Conservation (phyloP, 2,329 filamentous ascomycete genomes). For the Geosmithia flava region DNA sequence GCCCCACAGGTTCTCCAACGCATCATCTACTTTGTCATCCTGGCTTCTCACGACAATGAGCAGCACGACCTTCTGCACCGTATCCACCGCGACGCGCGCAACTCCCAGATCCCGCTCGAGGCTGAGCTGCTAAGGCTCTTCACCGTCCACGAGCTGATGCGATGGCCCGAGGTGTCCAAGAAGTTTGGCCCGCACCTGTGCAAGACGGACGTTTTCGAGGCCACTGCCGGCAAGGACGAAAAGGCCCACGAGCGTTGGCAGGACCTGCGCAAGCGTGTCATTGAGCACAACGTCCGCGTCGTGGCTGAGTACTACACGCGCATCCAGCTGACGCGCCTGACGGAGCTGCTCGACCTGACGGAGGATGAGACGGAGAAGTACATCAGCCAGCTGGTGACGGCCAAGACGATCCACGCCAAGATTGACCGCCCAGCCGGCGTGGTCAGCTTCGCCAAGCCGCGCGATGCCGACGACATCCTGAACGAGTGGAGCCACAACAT, state of each 20-base stretch:
- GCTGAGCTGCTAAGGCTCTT: conserved; percentile 86
- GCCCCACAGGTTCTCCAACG: conserved; percentile 64
- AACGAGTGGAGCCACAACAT: conserved; percentile 99
- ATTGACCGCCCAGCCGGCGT: conserved; percentile 89
- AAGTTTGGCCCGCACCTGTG: conserved; percentile 82
- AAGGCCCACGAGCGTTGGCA: conserved; percentile 83
- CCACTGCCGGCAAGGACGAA: conserved; percentile 52
- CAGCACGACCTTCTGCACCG: conserved; percentile 95
- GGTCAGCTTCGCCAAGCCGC: conserved; percentile 88
- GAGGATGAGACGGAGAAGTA: conserved; percentile 98
- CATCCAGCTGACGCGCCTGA: conserved; percentile 84
- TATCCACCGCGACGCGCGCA: conserved; percentile 74
- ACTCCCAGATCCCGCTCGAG: conserved; percentile 64
- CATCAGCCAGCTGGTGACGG: conserved; percentile 91
- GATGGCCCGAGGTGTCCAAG: conserved; percentile 88
- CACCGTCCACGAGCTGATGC: conserved; percentile 93
- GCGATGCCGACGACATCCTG: conserved; percentile 88
- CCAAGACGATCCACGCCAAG: conserved; percentile 95
- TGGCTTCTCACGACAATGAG: conserved; percentile 95
- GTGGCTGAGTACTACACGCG: conserved; percentile 98
- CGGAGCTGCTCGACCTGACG: conserved; percentile 78
- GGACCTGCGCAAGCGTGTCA: conserved; percentile 93
- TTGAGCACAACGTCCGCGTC: conserved; percentile 97
- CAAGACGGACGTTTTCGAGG: conserved; percentile 80
- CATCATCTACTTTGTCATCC: conserved; percentile 94